Evolutionary conservation across 768 basidiomycete genomes (phyloP).

Genomic region (Brasilioporus rufonigricans): DNA sequence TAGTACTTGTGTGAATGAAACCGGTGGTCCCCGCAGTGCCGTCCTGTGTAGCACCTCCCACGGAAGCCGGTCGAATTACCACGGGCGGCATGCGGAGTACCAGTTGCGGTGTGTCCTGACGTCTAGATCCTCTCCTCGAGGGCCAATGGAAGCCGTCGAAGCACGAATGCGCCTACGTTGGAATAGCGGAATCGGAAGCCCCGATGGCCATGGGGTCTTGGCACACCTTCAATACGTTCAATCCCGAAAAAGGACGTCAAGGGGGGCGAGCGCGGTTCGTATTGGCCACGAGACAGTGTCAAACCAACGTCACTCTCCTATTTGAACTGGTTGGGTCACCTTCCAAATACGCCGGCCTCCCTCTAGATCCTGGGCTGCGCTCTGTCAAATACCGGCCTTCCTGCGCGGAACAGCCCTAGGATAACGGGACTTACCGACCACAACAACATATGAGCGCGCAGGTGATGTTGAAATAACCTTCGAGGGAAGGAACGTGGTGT

Average conservation of each 20-base stretch:
- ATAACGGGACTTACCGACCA: conserved; percentile 24
- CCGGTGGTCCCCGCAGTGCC: conserved; percentile 2
- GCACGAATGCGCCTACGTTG: conserved; percentile 3
- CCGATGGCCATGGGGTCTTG: conserved; percentile 28
- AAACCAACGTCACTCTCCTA: conserved; percentile 8
- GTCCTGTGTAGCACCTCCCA: conserved; percentile 8
- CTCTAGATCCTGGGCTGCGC: conserved; percentile 5
- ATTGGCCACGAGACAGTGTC: conserved; percentile 17
- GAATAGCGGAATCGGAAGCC: conserved; percentile 28
- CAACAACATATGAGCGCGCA: background rate
- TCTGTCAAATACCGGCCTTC: conserved; percentile 11
- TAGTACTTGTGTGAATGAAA: conserved; percentile 5
- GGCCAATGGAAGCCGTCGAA: conserved; percentile 23
- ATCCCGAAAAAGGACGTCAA: conserved; percentile 18
- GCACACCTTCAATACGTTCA: conserved; percentile 7
- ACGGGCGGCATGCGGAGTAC: conserved; percentile 11
- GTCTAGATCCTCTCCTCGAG: conserved; percentile 15
- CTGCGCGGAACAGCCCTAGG: conserved; percentile 14
- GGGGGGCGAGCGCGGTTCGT: conserved; percentile 8
- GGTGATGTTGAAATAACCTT: conserved; percentile 27
- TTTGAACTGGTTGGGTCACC: conserved; percentile 3
- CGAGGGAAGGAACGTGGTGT: conserved; percentile 32
- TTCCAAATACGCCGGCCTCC: conserved; percentile 21
- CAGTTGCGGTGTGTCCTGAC: background rate
- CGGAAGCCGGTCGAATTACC: conserved; percentile 10